A percentile compares a stretch with the other conserved stretches of the same genome.
Conservation (phyloP, 2,329 filamentous ascomycete species). For the Hirsutella minnesotensis region DNA sequence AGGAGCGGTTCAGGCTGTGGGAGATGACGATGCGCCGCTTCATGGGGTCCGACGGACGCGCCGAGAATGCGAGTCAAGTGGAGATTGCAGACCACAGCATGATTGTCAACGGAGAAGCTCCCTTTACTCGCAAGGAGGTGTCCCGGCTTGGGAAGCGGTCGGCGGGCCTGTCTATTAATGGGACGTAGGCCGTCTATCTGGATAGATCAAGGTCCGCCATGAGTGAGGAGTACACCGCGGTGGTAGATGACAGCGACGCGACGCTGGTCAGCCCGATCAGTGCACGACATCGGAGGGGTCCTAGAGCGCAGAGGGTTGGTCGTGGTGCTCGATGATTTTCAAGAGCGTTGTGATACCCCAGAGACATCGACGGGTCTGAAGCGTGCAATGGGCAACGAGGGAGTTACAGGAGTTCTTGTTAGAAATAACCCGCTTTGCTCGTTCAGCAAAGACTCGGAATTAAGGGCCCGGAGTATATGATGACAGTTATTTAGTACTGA, state of each 20-base stretch:
- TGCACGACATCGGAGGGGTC: no score
- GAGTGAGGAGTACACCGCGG: neutral
- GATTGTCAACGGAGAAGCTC: slow-evolving; percentile 47
- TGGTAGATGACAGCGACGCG: neutral
- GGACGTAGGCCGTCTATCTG: neutral
- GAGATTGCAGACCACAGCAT: slow-evolving; percentile 53
- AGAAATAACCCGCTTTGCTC: no score
- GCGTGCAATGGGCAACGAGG: no score
- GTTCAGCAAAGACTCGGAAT: no score
- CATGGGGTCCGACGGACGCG: slow-evolving; percentile 21
- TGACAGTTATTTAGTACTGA: no score
- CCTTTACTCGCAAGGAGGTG: slow-evolving; percentile 41
- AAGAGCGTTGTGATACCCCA: neutral
- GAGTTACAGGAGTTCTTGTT: no score
- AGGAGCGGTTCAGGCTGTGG: slow-evolving; percentile 47
- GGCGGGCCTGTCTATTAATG: slow-evolving; percentile 12
- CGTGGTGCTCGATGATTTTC: no score
- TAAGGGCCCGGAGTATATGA: no score
- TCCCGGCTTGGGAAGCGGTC: slow-evolving; percentile 33
- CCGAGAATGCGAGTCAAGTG: slow-evolving; percentile 23
- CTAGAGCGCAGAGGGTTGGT: no score
- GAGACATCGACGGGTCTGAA: neutral
- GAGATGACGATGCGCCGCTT: slow-evolving; percentile 48
- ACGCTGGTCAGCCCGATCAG: neutral
- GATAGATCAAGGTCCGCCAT: neutral